These are phyloP conservation scores for Fusarium sp. DNA, from an alignment of 2,329 filamentous ascomycete species.

Conservation along the genomic window DNA sequence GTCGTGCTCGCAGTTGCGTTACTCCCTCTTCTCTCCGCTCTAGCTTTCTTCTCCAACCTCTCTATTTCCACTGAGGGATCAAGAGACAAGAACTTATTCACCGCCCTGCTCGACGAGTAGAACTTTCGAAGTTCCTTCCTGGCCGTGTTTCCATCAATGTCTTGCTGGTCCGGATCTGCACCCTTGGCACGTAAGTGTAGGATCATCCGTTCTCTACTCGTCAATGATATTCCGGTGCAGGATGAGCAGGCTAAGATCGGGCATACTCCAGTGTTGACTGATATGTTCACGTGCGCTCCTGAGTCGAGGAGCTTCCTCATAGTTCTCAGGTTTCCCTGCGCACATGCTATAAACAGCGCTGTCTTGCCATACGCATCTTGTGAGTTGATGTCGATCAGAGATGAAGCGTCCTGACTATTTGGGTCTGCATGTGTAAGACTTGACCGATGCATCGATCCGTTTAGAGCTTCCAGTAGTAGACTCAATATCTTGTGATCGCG, in stretches of 20 bases:
- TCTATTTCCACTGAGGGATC: neutral
- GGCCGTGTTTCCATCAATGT: neutral
- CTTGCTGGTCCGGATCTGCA: neutral
- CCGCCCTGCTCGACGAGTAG: neutral
- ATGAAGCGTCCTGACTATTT: too few species aligned
- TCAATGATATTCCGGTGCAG: too few species aligned
- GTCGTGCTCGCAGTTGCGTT: neutral
- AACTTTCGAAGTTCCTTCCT: neutral
- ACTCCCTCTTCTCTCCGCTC: neutral
- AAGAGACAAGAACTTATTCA: neutral
- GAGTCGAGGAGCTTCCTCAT: neutral
- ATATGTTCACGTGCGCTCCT: fast-evolving
- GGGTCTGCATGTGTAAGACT: too few species aligned
- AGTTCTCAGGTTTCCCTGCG: neutral
- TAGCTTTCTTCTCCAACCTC: neutral
- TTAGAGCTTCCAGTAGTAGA: too few species aligned
- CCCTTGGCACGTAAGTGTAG: neutral
- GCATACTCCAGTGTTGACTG: neutral
- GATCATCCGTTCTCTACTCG: neutral
- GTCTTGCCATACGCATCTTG: neutral
- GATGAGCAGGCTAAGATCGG: neutral
- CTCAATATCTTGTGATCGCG: too few species aligned
- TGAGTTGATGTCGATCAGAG: too few species aligned
- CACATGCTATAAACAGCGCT: neutral
- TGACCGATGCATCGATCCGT: too few species aligned